Percentiles rank a stretch among this genome's conserved stretches.
Evolutionary conservation across 768 basidiomycete genomes (phyloP).

Genomic region (Mycena olivaceomarginata): DNA sequence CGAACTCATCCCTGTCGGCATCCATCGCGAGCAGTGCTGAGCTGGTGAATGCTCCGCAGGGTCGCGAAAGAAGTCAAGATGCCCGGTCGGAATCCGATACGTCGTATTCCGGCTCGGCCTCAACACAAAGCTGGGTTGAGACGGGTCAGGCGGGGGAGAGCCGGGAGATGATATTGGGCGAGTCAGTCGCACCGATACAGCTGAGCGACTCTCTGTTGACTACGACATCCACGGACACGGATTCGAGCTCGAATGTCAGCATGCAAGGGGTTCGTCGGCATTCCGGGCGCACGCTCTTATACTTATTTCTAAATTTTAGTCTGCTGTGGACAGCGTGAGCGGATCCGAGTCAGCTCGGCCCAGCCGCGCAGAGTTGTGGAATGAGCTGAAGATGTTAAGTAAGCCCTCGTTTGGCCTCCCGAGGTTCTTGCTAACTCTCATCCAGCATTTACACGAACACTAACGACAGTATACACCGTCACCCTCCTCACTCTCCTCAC

Average conservation of each 20-base stretch:
- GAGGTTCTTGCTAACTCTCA: conserved; percentile 6
- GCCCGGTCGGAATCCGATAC: conserved; percentile 44
- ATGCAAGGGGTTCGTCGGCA: conserved; percentile 27
- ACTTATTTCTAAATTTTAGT: conserved; percentile 13
- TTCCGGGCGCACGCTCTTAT: background rate
- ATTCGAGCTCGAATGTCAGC: conserved; percentile 43
- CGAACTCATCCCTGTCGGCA: conserved; percentile 49
- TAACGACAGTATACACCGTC: conserved; percentile 91
- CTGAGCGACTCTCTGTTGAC: conserved; percentile 43
- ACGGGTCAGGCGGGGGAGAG: conserved; percentile 35
- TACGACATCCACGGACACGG: conserved; percentile 42
- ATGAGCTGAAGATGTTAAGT: conserved; percentile 94
- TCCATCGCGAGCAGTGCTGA: conserved; percentile 43
- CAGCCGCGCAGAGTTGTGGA: conserved; percentile 92
- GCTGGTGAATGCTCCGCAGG: conserved; percentile 55
- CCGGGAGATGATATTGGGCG: conserved; percentile 43
- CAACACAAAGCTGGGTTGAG: conserved; percentile 43
- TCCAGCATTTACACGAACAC: conserved; percentile 89
- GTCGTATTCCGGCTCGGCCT: conserved; percentile 34
- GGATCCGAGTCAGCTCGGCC: conserved; percentile 55
- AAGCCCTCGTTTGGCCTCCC: conserved; percentile 47
- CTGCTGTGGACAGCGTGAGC: conserved; percentile 42
- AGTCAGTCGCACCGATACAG: conserved; percentile 42
- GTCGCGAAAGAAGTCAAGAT: conserved; percentile 53
- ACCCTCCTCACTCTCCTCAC: conserved; percentile 93